Base-by-base conservation (phyloP, 805 yeast species). In the Saccharomycopsis javanensis region DNA sequence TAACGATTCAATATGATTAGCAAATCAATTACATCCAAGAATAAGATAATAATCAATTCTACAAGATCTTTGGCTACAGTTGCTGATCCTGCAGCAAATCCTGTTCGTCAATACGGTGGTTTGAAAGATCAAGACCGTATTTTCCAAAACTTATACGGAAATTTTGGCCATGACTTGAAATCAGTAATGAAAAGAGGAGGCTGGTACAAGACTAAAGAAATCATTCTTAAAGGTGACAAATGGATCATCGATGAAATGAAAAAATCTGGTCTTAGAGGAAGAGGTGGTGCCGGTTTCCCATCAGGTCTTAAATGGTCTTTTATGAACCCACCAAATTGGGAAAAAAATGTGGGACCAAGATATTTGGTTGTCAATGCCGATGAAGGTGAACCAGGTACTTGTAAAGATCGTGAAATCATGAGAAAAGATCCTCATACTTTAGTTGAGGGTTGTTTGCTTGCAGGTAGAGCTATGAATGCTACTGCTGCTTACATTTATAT, bases 291-390 rank as follows among this genome's bases (percentile, higher is more conserved):
- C 51, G 96, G 96, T 16, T 88, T 88, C 78, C 96, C 96, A 56
- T 81, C 90, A 25, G 96, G 96, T 33, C 79, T 88, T 67, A 88
- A 88, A 72, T 88, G 95, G 95, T 86, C 94, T 25, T 88, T 88
- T 69, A 88, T 88, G 96, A 88, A 88, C 73, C 96, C 96, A 51
- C 96, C 96, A 56, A 94, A 94, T 59, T 88, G 96, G 96, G 95
- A 88, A 61, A 88, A 88, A 68, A 88, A 88, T 72, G 73, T 73
- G 15, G 96, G 96, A n/a, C 94, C 96, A 60, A 80, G 96, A 67
- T 87, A 87, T 69, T 78, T 88, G 64, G 95, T 88, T 53, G 89
- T 88, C 66, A 88, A 88, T 71, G 96, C 96, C 57, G 96, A 88
- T 75, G 96, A 88, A 74, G 96, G 96, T 65, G 96, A 88, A 72